Evolutionary conservation across 2,329 filamentous ascomycete species (phyloP), one percentile per base, ranked within the genome.

Genomic region (Penicillium sp.): DNA sequence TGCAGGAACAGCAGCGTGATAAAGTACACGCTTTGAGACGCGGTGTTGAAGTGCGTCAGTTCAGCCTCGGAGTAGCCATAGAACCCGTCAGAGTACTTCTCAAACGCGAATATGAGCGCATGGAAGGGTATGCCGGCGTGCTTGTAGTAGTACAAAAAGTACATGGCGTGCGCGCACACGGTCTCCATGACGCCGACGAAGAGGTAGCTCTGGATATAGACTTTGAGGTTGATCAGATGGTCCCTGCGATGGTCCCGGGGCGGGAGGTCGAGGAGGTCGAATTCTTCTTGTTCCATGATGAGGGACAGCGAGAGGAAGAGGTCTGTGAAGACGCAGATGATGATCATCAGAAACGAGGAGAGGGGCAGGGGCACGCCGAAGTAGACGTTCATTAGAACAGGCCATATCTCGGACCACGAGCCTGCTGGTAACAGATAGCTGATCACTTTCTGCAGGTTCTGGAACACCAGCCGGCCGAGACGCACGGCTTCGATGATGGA

Each of bases 341-440:
- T 80, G 61, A 82, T 82, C 80, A 83, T 83, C 43, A 83, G 72
- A 64, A 83, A 83, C 0, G 79, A 74, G 40, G 73, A 77, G 0
- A 83, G 63, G 0, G 79, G 79, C 0, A 80, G 70, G 0, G 81
- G 81, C 3, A 83, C 74, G 3, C 81, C 81, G 28, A 83, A 79
- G 62, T 79, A 82, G 56, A 83, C 80, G 59, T 83, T 83, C 61
- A 82, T 67, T 1, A 83, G 33, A 0, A 83, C 80, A 0, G 81
- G 81, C 79, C 80, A 82, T 60, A 83, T 82, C 64, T 83, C 81
- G 4, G 80, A 82, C 72, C 76, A 83, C 48, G 72, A 76, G 38
- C 81, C 81, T 0, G 81, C 81, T 0, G 79, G 80, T 0, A 83
- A 68, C 0, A 82, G 71, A 45, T 73, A 76, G 35, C 66, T 64